These are phyloP conservation scores for Capronia americana DNA, from an alignment of 2,329 filamentous ascomycete genomes.

Conservation along the genomic window DNA sequence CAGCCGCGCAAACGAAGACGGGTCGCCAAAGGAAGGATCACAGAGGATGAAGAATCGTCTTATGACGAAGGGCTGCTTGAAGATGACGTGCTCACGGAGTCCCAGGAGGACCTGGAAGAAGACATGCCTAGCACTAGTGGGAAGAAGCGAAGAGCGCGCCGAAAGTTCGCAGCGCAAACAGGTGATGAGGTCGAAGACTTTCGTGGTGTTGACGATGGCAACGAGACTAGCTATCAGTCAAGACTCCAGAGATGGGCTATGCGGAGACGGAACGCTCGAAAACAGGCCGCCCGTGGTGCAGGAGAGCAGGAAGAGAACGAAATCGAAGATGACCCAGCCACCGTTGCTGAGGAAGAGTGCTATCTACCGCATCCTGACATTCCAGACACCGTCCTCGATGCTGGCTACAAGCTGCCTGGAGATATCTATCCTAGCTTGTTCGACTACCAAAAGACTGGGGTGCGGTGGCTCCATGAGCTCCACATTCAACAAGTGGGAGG, in stretches of 20 bases:
- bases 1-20: conserved; percentile 47
- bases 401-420: conserved; percentile 80
- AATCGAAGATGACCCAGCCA: conserved; percentile 46
- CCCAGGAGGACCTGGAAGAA: conserved; percentile 44
- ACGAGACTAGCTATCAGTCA: conserved; percentile 78
- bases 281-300: conserved; percentile 43
- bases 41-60: conserved; percentile 46
- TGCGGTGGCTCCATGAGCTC: conserved; percentile 94
- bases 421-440: conserved; percentile 93
- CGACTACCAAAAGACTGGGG: conserved; percentile 95
- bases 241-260: conserved; percentile 78
- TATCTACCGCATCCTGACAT: conserved; percentile 84
- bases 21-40: conserved; percentile 40
- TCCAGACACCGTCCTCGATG: conserved; percentile 75
- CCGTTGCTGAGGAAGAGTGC: conserved; percentile 67
- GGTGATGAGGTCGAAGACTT: conserved; percentile 61
- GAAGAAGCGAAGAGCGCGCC: conserved; percentile 35
- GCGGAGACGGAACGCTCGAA: conserved; percentile 66
- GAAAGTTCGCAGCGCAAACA: conserved; percentile 42
- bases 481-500: conserved; percentile 89
- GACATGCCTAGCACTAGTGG: conserved; percentile 37
- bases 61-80: conserved; percentile 37
- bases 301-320: conserved; percentile 48
- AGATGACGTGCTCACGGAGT: conserved; percentile 37
- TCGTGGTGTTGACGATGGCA: conserved; percentile 80